Evolutionary conservation across 23 red algal species (phyloP), one percentile per base, ranked within the genome.

Genomic region (Gracilaria domingensis): DNA sequence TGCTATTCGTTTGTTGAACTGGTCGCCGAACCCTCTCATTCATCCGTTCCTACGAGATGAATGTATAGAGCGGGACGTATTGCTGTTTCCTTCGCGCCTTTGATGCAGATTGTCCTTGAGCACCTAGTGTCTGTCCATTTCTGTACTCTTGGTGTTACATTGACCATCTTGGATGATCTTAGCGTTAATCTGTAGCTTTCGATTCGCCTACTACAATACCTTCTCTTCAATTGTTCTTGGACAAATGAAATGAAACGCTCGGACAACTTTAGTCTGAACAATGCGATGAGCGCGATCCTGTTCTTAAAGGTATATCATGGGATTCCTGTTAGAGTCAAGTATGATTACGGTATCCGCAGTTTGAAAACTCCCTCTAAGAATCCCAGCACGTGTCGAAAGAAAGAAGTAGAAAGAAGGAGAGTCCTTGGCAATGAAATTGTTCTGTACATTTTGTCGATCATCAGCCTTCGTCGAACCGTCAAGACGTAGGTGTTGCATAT

Each of bases 271-370:
- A 49, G 81, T 96, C 88, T 99, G 93, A 11, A 93, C 97, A 74
- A 99, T 99, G 20, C 97, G 97, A 80, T 99, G 97, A 57, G 93
- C 94, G 20, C 97, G 89, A 55, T 99, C 97, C 84, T 99, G 97
- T 34, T 93, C 97, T 65, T 99, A 94, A 25, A 99, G 75, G 54
- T 99, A 93, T 94, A 99, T 95, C 93, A 93, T 86, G 26, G 97
- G 97, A 66, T 99, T 99, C 97, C 97, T 96, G 73, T 99, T 94
- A 7, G 87, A 93, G 83, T 99, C 97, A 89, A 96, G 96, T 39
- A 99, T 95, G 51, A 99, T 99, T 14, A 99, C 97, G 29, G 97
- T 99, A 90, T 99, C 97, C 21, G 97, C 97, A 20, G 93, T 92
- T 81, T 99, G 97, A 51, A 99, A 83, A 70, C 96, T 99, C 16